Conservation (phyloP, 768 basidiomycete species). For the Dentipellis fragilis region DNA sequence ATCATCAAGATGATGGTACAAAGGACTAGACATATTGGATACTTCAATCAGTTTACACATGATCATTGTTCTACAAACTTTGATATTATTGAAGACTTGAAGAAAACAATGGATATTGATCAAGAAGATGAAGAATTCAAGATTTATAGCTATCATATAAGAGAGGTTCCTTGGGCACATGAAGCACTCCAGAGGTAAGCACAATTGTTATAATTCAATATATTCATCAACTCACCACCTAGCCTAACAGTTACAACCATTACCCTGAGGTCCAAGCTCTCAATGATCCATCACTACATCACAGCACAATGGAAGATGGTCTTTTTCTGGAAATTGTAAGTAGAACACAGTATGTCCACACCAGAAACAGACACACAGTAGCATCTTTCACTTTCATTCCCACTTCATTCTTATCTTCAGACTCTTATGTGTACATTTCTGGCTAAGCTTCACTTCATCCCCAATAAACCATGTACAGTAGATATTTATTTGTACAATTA, state of each 20-base stretch:
- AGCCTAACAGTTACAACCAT: background rate
- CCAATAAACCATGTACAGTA: too few relatives aligned
- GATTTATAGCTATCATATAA: background rate
- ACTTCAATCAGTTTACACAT: background rate
- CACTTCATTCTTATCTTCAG: too few relatives aligned
- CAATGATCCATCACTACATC: too few relatives aligned
- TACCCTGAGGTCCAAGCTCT: too few relatives aligned
- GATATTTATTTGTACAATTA: too few relatives aligned
- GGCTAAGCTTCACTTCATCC: too few relatives aligned
- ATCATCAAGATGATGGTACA: background rate
- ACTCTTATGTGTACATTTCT: too few relatives aligned
- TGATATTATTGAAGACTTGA: background rate
- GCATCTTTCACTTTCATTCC: too few relatives aligned
- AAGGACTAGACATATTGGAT: background rate
- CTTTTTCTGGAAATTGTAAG: too few relatives aligned
- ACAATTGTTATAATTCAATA: background rate
- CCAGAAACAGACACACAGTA: too few relatives aligned
- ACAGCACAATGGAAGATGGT: too few relatives aligned
- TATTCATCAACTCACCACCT: background rate
- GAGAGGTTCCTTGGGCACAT: background rate
- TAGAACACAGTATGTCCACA: too few relatives aligned
- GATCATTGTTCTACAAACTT: background rate
- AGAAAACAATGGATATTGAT: background rate
- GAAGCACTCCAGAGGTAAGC: background rate
- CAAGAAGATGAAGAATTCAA: background rate